These are phyloP conservation scores for Amanita rubescens DNA, from an alignment of 768 basidiomycete genomes.

Conservation along the genomic window DNA sequence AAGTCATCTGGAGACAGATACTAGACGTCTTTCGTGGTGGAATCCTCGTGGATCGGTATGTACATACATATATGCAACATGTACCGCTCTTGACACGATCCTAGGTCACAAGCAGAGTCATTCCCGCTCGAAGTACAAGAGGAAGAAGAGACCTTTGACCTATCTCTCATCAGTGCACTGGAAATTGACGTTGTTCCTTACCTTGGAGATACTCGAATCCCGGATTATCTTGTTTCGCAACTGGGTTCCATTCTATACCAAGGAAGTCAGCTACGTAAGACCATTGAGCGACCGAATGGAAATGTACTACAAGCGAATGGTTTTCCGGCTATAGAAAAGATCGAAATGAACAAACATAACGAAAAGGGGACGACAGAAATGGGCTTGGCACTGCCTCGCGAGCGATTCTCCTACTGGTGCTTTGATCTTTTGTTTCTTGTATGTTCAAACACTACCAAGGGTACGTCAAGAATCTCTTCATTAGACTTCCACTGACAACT, in stretches of 20 bases:
- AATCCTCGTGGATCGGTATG: slow-evolving; percentile 80
- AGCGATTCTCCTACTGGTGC: slow-evolving; percentile 90
- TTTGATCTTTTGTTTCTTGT: slow-evolving; percentile 81
- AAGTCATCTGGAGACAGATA: slow-evolving; percentile 81
- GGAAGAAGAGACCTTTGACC: slow-evolving; percentile 79
- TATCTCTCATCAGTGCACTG: slow-evolving; percentile 67
- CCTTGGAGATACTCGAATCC: slow-evolving; percentile 59
- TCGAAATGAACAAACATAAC: slow-evolving; percentile 29
- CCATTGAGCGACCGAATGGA: slow-evolving; percentile 10
- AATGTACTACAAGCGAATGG: background rate
- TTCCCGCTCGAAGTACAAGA: slow-evolving; percentile 61
- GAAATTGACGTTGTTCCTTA: slow-evolving; percentile 78
- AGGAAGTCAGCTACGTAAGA: slow-evolving; percentile 59
- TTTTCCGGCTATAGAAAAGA: slow-evolving; percentile 23
- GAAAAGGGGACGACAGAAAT: slow-evolving; percentile 54
- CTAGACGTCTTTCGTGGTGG: slow-evolving; percentile 78
- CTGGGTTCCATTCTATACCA: slow-evolving; percentile 65
- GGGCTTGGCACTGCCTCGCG: slow-evolving; percentile 54
- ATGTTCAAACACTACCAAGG: slow-evolving; percentile 59
- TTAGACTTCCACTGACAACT: background rate
- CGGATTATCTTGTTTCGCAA: slow-evolving; percentile 61
- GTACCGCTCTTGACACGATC: background rate
- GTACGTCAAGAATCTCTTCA: slow-evolving; percentile 25
- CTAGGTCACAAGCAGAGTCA: slow-evolving; percentile 50
- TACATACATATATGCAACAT: background rate